These are phyloP conservation scores for Dipodascus albidus DNA, from an alignment of 805 yeast genomes.

Conservation along the genomic window DNA sequence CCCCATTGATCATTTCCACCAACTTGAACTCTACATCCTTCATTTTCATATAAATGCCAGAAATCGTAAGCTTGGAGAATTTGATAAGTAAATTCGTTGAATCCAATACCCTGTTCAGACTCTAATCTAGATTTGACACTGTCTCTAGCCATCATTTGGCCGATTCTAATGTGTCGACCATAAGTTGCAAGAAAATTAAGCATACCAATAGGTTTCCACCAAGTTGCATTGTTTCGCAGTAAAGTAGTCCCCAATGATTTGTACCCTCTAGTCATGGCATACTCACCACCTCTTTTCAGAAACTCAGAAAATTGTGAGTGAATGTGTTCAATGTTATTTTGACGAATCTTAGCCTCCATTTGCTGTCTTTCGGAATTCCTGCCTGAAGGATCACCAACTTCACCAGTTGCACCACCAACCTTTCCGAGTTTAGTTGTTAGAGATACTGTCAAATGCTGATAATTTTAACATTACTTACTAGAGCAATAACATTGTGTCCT, in stretches of 20 bases:
- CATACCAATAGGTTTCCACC: constrained; percentile 79
- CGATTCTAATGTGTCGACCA: constrained; percentile 71
- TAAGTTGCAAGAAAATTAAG: constrained; percentile 64
- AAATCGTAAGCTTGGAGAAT: constrained; percentile 89
- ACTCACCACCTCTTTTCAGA: constrained; percentile 36
- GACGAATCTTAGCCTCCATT: constrained; percentile 42
- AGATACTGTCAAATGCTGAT: neutral
- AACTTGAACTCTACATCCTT: constrained; percentile 56
- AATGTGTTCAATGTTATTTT: constrained; percentile 47
- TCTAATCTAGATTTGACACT: constrained; percentile 66
- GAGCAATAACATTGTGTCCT: constrained; percentile 75
- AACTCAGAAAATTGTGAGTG: constrained; percentile 50
- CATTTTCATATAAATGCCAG: constrained; percentile 56
- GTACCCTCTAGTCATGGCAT: constrained; percentile 42
- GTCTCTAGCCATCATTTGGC: constrained; percentile 82
- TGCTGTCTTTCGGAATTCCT: constrained; percentile 60
- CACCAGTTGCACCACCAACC: constrained; percentile 65
- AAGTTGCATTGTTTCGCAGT: constrained; percentile 54
- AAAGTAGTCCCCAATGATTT: constrained; percentile 19
- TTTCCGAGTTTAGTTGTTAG: constrained; percentile 2
- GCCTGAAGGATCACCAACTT: constrained; percentile 96
- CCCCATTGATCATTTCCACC: constrained; percentile 99
- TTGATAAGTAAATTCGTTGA: constrained; percentile 90
- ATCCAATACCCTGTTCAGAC: constrained; percentile 71
- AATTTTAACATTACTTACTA: too few relatives aligned